Conservation (phyloP, 2,329 filamentous ascomycete genomes). For the Karstenula rhodostoma region DNA sequence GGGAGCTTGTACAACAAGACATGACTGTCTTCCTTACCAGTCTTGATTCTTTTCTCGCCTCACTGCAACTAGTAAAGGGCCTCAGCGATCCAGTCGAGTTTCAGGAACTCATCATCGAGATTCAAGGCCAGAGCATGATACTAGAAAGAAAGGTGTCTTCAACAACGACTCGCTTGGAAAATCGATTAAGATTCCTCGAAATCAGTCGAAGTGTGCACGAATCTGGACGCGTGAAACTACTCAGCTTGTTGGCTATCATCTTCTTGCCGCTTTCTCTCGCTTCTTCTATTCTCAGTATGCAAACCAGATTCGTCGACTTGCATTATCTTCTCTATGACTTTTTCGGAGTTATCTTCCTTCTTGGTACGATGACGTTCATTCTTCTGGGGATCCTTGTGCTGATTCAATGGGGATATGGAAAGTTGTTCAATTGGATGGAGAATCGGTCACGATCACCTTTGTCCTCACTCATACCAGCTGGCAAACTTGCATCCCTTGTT, state of each 20-base stretch:
- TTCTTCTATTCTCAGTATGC: conserved; percentile 14
- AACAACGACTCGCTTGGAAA: background rate
- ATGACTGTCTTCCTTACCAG: background rate
- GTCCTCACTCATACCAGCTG: background rate
- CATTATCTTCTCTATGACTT: conserved; percentile 18
- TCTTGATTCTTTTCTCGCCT: background rate
- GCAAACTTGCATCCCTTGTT: background rate
- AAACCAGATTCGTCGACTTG: conserved; percentile 12
- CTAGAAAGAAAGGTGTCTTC: background rate
- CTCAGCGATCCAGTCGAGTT: too few relatives aligned
- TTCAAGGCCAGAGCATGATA: too few relatives aligned
- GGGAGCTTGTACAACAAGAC: background rate
- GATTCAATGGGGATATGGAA: background rate
- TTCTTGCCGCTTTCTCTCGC: conserved; percentile 13
- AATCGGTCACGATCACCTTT: background rate
- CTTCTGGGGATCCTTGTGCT: background rate
- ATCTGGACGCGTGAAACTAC: background rate
- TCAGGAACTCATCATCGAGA: too few relatives aligned
- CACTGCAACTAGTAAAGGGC: too few relatives aligned
- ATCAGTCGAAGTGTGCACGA: background rate
- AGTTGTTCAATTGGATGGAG: background rate
- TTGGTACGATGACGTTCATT: conserved; percentile 3
- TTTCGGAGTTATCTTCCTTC: conserved; percentile 15
- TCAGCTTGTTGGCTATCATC: conserved; percentile 11
- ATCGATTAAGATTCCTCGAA: background rate